phyloP scores from a whole-genome alignment of 2,329 filamentous ascomycete species.

The Sclerotinia trifoliorum region DNA sequence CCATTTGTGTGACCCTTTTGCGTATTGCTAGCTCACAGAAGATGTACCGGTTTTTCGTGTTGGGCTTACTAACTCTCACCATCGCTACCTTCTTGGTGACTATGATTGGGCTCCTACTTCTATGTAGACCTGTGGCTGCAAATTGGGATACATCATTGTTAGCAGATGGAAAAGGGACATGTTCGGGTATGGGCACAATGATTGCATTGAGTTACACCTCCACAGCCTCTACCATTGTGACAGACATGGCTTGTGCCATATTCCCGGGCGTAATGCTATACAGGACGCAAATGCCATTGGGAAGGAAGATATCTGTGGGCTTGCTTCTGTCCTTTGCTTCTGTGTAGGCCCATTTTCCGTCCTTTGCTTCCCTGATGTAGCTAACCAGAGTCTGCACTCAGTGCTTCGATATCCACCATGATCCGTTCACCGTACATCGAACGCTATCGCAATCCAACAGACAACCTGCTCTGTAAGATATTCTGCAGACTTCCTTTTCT shows the following conservation, averaged over 20 bases:
- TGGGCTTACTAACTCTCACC: conserved; percentile 15
- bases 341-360: not conserved
- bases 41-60: conserved; percentile 11
- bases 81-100: conserved; percentile 28
- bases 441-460: not conserved
- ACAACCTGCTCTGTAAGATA: conserved; percentile 35
- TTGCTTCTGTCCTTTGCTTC: conserved; percentile 30
- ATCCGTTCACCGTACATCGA: conserved; percentile 16
- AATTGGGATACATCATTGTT: conserved; percentile 28
- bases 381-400: not conserved
- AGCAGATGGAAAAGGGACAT: conserved; percentile 24
- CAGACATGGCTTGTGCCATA: conserved; percentile 40
- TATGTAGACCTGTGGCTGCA: conserved; percentile 29
- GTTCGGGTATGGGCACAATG: conserved; percentile 28
- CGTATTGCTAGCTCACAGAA: conserved; percentile 26
- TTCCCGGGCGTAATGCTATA: conserved; percentile 41
- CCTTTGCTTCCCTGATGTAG: not conserved
- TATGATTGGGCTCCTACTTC: conserved; percentile 27
- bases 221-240: conserved; percentile 40
- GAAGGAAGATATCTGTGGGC: conserved; percentile 33
- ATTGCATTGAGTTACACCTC: conserved; percentile 37
- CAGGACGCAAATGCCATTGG: conserved; percentile 39
- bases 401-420: conserved; percentile 19
- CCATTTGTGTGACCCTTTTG: conserved; percentile 31
- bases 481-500: not conserved